A percentile compares a stretch with the other conserved stretches of the same genome.
Conservation (phyloP, 2,329 filamentous ascomycete genomes). For the Fusarium subtropicale region DNA sequence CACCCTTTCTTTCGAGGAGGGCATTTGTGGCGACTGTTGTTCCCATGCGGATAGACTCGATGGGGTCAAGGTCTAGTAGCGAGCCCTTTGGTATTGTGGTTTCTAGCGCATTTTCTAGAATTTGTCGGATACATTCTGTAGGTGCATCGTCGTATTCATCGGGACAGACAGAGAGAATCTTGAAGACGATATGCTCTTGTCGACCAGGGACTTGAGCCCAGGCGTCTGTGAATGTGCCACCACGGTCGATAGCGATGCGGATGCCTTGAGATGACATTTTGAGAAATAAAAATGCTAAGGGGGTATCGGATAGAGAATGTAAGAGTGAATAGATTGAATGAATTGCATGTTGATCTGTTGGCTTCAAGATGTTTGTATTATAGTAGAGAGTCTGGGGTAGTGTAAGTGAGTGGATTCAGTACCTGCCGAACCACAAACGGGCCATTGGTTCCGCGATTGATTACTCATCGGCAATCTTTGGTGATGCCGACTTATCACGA, state of each 20-base stretch:
- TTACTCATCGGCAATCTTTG: constrained; percentile 29
- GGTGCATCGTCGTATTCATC: constrained; percentile 79
- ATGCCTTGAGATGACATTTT: constrained; percentile 44
- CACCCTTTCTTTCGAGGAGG: constrained; percentile 79
- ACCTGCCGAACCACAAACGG: neutral
- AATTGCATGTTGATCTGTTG: constrained; percentile 3
- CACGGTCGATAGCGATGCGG: constrained; percentile 47
- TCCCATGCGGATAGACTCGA: constrained; percentile 81
- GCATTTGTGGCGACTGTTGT: constrained; percentile 84
- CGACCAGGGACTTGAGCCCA: constrained; percentile 41
- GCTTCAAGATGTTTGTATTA: constrained; percentile 38
- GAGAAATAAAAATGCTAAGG: neutral
- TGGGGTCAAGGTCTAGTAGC: constrained; percentile 51
- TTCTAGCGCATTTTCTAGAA: constrained; percentile 52
- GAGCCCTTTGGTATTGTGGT: constrained; percentile 51
- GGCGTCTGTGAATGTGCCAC: constrained; percentile 48
- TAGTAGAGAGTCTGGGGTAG: constrained; percentile 12
- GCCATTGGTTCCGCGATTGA: constrained; percentile 4
- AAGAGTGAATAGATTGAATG: neutral
- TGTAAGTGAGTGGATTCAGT: constrained; percentile 22
- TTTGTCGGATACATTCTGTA: constrained; percentile 74
- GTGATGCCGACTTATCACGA: constrained; percentile 6
- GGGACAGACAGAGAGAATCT: constrained; percentile 67
- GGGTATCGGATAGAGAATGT: neutral
- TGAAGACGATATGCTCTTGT: constrained; percentile 43